Base-by-base conservation (phyloP, 306 rosid species). In the Cyclanthera cordifolia region DNA sequence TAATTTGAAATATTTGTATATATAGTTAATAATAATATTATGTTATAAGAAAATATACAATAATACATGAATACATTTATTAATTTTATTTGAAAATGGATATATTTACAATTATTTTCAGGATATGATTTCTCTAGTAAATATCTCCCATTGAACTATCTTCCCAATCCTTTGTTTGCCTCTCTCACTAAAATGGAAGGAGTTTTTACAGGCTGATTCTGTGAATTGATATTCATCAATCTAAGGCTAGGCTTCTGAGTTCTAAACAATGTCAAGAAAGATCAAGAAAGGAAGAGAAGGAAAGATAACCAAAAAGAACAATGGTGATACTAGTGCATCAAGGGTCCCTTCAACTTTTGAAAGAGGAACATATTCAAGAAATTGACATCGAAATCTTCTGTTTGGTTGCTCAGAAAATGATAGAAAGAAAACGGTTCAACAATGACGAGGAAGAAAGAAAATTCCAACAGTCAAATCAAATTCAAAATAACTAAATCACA, bases 401-500 rank as follows among this genome's bases (percentile, higher is more conserved):
- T 63, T 63, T 63, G 69, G 32, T 41, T 63, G 32, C 69, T 8
- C 0, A 63, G 69, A 63, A 63, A 63, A 20, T 39, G 58, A 41
- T 53, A 74, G 45, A 43, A 23, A 71, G 2, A 30, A 41, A 4
- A 19, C 32, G 28, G 21, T 37, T 17, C 48, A 34, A 59, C 43
- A 21, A 30, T 23, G 0, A 3, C 11, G 65, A 57, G 14, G 65
- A 57, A 8, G 41, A 57, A 57, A 30, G 14, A 65, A 71, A 60
- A 71, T 12, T 10, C 55, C n/a, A 15, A 4, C 32, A 17, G 1
- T 17, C 24, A 6, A 51, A 51, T 19, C 55, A 51, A 51, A 49
- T 49, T 49, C 53, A n/a, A 24, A 55, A 14, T 3, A 25, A 54
- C 60, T 1, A 24, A 24, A 55, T 55, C 63, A 13, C 12, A 27